These are phyloP conservation scores for Delonix regia DNA, from an alignment of 306 rosid genomes.

Conservation along the genomic window DNA sequence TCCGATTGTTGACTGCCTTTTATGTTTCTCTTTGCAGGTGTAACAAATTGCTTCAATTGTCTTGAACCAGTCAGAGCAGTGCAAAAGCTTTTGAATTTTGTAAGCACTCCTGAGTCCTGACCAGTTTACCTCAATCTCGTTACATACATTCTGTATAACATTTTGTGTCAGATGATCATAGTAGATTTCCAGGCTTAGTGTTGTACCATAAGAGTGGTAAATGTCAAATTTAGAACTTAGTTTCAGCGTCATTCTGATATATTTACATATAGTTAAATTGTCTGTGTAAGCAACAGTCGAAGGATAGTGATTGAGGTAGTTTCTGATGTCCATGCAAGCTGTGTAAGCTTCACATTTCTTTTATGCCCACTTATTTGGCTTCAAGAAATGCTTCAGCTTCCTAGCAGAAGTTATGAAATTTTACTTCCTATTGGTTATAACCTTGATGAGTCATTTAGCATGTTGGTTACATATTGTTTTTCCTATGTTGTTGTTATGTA, in stretches of 20 bases:
- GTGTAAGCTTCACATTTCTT: not conserved
- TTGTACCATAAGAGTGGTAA: constrained; percentile 39
- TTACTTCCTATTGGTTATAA: not conserved
- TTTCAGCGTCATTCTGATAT: constrained; percentile 34
- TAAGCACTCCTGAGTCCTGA: constrained; percentile 57
- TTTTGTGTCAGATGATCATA: constrained; percentile 2
- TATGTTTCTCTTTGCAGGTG: constrained; percentile 50
- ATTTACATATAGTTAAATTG: constrained; percentile 23
- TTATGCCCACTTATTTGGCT: not conserved
- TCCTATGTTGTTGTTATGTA: too few relatives aligned
- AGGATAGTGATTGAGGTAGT: constrained; percentile 14
- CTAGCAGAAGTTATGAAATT: not conserved
- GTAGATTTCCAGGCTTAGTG: constrained; percentile 38
- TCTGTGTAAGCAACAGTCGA: constrained; percentile 16
- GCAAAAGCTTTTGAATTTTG: constrained; percentile 42
- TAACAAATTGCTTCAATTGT: constrained; percentile 34
- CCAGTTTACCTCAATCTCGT: constrained; percentile 44
- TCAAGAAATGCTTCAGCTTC: not conserved
- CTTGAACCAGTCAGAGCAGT: constrained; percentile 43
- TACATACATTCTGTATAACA: not conserved
- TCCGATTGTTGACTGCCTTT: constrained; percentile 16
- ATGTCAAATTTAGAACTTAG: constrained; percentile 36
- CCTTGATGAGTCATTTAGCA: not conserved
- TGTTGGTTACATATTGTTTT: not conserved
- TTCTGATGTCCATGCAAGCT: not conserved